A percentile compares a stretch with the other conserved stretches of the same genome.
Conservation (phyloP, 805 yeast genomes). For the Yarrowia alimentaria region DNA sequence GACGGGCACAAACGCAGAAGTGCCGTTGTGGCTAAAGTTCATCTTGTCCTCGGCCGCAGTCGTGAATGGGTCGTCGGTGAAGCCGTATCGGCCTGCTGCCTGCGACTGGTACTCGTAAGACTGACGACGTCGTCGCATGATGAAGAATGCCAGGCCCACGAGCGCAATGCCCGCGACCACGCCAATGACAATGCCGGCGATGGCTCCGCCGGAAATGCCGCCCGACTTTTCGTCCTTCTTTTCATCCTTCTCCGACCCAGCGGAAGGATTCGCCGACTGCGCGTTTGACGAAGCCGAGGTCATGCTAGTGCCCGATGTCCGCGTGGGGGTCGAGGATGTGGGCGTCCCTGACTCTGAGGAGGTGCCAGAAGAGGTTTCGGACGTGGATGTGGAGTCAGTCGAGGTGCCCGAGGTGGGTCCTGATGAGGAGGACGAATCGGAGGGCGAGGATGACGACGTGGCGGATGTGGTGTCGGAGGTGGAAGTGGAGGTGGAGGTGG, state of each 20-base stretch:
- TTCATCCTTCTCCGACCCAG: constrained; percentile 36
- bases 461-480: constrained; percentile 21
- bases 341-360: no score
- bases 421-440: constrained; percentile 30
- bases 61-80: constrained; percentile 42
- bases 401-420: no score
- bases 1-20: constrained; percentile 38
- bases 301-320: constrained; percentile 14
- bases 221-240: constrained; percentile 31
- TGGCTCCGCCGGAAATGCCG: constrained; percentile 48
- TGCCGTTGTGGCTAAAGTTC: constrained; percentile 28
- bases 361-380: no score
- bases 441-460: constrained; percentile 27
- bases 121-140: constrained; percentile 47
- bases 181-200: constrained; percentile 63
- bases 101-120: constrained; percentile 40
- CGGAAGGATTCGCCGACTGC: constrained; percentile 29
- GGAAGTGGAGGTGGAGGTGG: constrained; percentile 24
- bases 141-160: constrained; percentile 44
- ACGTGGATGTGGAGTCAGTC: constrained; percentile 25
- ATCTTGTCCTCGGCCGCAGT: constrained; percentile 36
- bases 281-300: constrained; percentile 6
- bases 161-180: constrained; percentile 48
- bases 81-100: constrained; percentile 21
- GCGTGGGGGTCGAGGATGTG: constrained; percentile 27